Conservation (phyloP, 192 early-diverging fungal genomes). For the Linderina pennispora region DNA sequence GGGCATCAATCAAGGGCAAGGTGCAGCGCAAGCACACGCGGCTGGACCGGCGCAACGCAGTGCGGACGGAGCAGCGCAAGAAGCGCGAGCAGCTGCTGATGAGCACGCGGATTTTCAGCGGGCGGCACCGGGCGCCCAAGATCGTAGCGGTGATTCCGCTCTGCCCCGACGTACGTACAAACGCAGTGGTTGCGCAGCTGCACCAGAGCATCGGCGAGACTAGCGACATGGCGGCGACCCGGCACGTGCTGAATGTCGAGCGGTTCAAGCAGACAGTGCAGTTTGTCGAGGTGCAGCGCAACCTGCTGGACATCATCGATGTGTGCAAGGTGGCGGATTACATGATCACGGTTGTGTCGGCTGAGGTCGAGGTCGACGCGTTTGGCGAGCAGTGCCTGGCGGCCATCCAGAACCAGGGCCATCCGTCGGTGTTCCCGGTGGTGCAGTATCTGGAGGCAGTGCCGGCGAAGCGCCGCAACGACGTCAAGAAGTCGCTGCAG, state of each 20-base stretch:
- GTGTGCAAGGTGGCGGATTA: constrained; percentile 90
- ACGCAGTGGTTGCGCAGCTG: constrained; percentile 43
- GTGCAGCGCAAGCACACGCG: constrained; percentile 50
- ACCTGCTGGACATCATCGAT: constrained; percentile 82
- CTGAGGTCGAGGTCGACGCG: constrained; percentile 84
- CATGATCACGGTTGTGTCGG: constrained; percentile 80
- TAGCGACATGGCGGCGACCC: constrained; percentile 22
- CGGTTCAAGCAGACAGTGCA: constrained; percentile 90
- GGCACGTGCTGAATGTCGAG: constrained; percentile 47
- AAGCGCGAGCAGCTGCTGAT: constrained; percentile 68
- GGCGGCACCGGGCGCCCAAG: constrained; percentile 78
- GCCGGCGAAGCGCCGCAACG: constrained; percentile 57
- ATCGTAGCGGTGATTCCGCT: constrained; percentile 86
- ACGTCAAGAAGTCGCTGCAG: constrained; percentile 78
- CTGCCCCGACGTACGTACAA: constrained; percentile 66
- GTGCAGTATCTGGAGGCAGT: constrained; percentile 66
- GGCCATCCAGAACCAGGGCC: constrained; percentile 84
- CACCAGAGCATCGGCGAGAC: constrained; percentile 48
- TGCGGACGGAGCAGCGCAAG: constrained; percentile 71
- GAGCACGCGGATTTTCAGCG: constrained; percentile 77
- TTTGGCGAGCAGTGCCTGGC: constrained; percentile 84
- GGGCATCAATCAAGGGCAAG: constrained; percentile 54
- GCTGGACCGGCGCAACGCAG: constrained; percentile 75
- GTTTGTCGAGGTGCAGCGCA: constrained; percentile 69
- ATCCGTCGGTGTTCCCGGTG: constrained; percentile 64